These are phyloP conservation scores for Falciphora oryzae DNA, from an alignment of 2,329 filamentous ascomycete genomes.

Conservation along the genomic window DNA sequence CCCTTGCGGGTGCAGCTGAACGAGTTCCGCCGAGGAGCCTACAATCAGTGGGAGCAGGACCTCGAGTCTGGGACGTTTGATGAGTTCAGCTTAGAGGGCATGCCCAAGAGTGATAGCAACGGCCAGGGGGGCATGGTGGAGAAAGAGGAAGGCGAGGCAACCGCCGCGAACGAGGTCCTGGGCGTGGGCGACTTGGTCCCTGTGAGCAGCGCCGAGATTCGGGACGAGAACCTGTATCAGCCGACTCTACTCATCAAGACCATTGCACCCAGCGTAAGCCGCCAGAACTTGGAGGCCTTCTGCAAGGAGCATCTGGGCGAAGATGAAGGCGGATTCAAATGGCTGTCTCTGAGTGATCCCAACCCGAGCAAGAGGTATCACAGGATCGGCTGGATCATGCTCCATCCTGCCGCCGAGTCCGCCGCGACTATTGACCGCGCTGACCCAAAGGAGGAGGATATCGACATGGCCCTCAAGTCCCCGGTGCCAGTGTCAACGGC, in stretches of 20 bases:
- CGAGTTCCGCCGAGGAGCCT: slow-evolving; percentile 72
- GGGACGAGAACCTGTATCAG: slow-evolving; percentile 81
- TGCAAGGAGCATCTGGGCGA: slow-evolving; percentile 93
- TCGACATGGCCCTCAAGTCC: slow-evolving; percentile 51
- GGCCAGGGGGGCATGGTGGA: slow-evolving; percentile 79
- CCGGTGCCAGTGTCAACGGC: slow-evolving; percentile 54
- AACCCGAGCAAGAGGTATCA: slow-evolving; percentile 97
- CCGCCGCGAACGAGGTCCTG: slow-evolving; percentile 83
- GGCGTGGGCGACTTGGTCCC: slow-evolving; percentile 89
- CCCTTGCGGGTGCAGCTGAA: slow-evolving; percentile 69
- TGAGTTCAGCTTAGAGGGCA: slow-evolving; percentile 88
- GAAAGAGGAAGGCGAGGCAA: slow-evolving; percentile 93
- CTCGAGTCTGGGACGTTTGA: slow-evolving; percentile 82
- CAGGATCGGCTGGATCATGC: slow-evolving; percentile 96
- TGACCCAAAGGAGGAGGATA: slow-evolving; percentile 62
- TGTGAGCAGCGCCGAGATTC: slow-evolving; percentile 74
- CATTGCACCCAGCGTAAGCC: slow-evolving; percentile 90
- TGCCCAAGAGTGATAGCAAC: slow-evolving; percentile 89
- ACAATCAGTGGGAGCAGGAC: slow-evolving; percentile 84
- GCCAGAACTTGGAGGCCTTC: slow-evolving; percentile 87
- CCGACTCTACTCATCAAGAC: slow-evolving; percentile 97
- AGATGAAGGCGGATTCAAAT: slow-evolving; percentile 86
- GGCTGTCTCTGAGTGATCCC: slow-evolving; percentile 91
- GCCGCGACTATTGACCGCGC: slow-evolving; percentile 56
- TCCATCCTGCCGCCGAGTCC: slow-evolving; percentile 69